Evolutionary conservation across 78 protist genomes (phyloP).

Genomic region (Planoprotostelium fungivorum): DNA sequence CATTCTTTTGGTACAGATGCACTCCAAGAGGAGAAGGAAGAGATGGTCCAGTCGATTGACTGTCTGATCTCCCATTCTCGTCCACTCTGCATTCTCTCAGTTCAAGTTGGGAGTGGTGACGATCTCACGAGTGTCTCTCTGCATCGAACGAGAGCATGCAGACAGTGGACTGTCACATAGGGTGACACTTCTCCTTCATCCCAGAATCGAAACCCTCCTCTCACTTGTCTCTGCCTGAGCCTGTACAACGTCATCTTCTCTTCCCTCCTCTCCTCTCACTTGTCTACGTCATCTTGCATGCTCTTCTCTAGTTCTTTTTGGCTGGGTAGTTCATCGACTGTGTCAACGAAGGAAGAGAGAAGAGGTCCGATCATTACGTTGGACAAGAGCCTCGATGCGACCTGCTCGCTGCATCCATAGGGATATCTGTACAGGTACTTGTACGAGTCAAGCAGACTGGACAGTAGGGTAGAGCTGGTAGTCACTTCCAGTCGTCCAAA

Average conservation of each 20-base stretch:
- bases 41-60: not conserved
- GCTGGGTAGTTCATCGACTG: not conserved
- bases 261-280: not conserved
- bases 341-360: not conserved
- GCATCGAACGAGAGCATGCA: not conserved
- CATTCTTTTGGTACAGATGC: no score
- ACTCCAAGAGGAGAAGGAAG: no score
- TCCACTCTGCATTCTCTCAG: not conserved
- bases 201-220: not conserved
- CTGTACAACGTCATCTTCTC: not conserved
- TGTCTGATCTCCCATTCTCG: not conserved
- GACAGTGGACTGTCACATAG: not conserved
- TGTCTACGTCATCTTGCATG: not conserved
- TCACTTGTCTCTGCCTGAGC: not conserved
- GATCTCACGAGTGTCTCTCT: not conserved
- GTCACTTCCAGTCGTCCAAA: not conserved
- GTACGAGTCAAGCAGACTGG: not conserved
- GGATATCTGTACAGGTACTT: not conserved
- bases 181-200: not conserved
- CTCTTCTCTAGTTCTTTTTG: not conserved
- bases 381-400: not conserved
- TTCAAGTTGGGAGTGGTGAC: not conserved
- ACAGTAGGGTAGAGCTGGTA: not conserved
- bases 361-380: not conserved
- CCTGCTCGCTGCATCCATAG: not conserved